phyloP scores from a whole-genome alignment of 2,329 filamentous ascomycete genomes.

The Acrocalymma vagum region DNA sequence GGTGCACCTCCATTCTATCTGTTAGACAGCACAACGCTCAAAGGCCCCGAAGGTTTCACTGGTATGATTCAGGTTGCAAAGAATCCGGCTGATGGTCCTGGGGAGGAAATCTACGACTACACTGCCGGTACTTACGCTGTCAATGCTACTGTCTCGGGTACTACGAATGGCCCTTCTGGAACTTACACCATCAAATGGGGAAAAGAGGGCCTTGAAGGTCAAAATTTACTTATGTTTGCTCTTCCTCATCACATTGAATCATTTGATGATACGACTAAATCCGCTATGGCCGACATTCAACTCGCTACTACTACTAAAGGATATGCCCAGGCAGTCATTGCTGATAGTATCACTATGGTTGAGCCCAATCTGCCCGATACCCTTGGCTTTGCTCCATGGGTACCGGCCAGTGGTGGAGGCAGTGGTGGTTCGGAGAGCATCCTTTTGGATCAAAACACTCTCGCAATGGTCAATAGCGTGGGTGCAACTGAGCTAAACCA shows the following conservation, averaged over 20 bases:
- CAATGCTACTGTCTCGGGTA: constrained; percentile 62
- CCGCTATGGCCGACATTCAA: constrained; percentile 61
- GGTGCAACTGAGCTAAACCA: constrained; percentile 78
- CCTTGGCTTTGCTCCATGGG: constrained; percentile 86
- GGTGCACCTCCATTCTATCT: constrained; percentile 74
- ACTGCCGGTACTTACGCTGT: constrained; percentile 80
- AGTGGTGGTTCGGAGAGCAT: constrained; percentile 44
- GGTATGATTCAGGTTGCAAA: constrained; percentile 88
- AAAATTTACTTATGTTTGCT: constrained; percentile 83
- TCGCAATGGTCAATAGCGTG: constrained; percentile 66
- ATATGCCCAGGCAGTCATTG: constrained; percentile 71
- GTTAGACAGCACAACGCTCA: constrained; percentile 70
- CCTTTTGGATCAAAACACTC: constrained; percentile 58
- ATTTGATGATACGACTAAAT: constrained; percentile 69
- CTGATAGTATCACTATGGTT: constrained; percentile 69
- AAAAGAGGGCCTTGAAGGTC: constrained; percentile 68
- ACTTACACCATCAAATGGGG: constrained; percentile 77
- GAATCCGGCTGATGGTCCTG: constrained; percentile 63
- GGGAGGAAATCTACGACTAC: constrained; percentile 77
- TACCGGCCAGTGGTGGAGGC: constrained; percentile 54
- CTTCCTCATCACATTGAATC: constrained; percentile 86
- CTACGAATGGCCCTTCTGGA: constrained; percentile 57
- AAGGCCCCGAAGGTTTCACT: constrained; percentile 72
- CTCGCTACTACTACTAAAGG: constrained; percentile 90
- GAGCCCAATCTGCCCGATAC: constrained; percentile 73